phyloP scores from a whole-genome alignment of 2,329 filamentous ascomycete genomes.

The Fusarium phyllophilum region DNA sequence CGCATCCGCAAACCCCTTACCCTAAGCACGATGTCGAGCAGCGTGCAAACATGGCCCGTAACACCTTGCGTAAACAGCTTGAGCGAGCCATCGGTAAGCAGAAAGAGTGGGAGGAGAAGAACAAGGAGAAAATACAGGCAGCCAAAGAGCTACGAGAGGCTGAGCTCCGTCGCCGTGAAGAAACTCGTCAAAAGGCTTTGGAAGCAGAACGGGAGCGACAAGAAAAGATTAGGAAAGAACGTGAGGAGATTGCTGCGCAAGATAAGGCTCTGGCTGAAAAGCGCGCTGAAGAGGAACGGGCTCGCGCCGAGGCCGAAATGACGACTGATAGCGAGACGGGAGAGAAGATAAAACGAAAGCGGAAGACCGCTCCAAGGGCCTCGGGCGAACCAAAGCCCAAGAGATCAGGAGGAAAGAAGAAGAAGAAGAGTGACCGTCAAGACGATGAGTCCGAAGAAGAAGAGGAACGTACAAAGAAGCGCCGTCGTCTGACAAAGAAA shows the following conservation, averaged over 20 bases:
- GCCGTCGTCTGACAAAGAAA: constrained; percentile 65
- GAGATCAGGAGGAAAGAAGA: constrained; percentile 60
- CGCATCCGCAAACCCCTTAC: constrained; percentile 79
- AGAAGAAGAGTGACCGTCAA: constrained; percentile 53
- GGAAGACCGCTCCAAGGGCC: constrained; percentile 59
- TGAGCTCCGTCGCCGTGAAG: constrained; percentile 81
- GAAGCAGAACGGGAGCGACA: constrained; percentile 78
- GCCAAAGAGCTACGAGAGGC: constrained; percentile 83
- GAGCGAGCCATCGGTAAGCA: constrained; percentile 86
- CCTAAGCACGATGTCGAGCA: constrained; percentile 91
- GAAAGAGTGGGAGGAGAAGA: constrained; percentile 91
- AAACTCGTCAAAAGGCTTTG: constrained; percentile 73
- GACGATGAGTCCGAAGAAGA: constrained; percentile 58
- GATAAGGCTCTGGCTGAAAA: constrained; percentile 78
- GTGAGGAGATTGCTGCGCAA: constrained; percentile 80
- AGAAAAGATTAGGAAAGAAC: constrained; percentile 86
- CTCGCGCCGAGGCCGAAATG: constrained; percentile 73
- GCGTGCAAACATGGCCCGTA: constrained; percentile 95
- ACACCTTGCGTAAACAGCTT: constrained; percentile 92
- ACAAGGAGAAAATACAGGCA: constrained; percentile 85
- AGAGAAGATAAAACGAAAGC: constrained; percentile 82
- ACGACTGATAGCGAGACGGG: constrained; percentile 86
- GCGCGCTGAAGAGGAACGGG: constrained; percentile 55
- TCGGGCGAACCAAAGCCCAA: constrained; percentile 56
- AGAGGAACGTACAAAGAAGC: constrained; percentile 67